Evolutionary conservation across 441 rosid genomes (phyloP), one percentile per base, ranked within the genome.

Genomic region (Croton laevigatus): DNA sequence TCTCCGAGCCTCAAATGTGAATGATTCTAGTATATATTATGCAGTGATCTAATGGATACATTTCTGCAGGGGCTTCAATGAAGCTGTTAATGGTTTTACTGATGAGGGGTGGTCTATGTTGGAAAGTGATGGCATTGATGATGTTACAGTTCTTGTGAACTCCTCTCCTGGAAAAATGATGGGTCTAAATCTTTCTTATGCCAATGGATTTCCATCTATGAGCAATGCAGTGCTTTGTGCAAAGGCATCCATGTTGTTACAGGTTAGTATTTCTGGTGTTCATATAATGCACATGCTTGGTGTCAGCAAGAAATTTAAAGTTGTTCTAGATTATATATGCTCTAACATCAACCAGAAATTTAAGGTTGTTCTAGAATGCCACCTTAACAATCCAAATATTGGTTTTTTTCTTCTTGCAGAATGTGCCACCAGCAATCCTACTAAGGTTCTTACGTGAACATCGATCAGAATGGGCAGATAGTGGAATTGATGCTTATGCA

Each of bases 401-500:
- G n/a, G 14, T 2, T 36, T 49, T 48, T 59, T 10, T 40, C 1
- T 23, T n/a, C 46, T 73, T 58, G 38, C 76, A 95, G 99, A 93
- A 95, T 64, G 97, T 95, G 59, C 96, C 97, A 62, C 99, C 99
- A 16, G 95, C 87, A 16, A 86, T 93, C 57, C 93, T 95, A 23
- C 89, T 95, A n/a, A 84, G 98, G 71, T 93, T 95, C 79, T 78
- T 95, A 76, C 90, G 98, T 37, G 99, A 95, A 82, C 99, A 95
- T 66, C 84, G 99, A 69, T 95, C 99, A 62, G 99, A 95, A 75
- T 95, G 99, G 99, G 96, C 98, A n/a, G 99, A 95, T 73, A 89
- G 83, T 86, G 87, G 85, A 74, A 88, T 93, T 64, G 98, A 95
- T 87, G 97, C 96, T 8, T 95, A 95, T 76, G 80, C 95, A 11